Evolutionary conservation across 345 rosid species (phyloP).

Genomic region (Atalantia buxifolia): DNA sequence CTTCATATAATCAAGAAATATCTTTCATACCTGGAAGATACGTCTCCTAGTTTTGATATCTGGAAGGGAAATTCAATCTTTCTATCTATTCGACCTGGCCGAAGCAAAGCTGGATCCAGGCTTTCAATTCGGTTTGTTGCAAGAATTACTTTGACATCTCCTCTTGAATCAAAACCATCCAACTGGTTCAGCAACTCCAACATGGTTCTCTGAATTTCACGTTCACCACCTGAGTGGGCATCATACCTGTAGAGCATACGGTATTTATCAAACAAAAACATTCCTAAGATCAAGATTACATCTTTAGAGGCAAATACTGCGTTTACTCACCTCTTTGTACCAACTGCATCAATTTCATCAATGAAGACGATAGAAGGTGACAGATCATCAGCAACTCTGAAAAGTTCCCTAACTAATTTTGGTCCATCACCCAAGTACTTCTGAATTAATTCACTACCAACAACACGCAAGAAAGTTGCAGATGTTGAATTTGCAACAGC

Average conservation of each 20-base stretch:
- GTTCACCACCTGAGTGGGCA: conserved; percentile 96
- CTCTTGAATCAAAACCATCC: conserved; percentile 97
- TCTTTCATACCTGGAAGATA: conserved; percentile 71
- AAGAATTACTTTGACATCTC: conserved; percentile 94
- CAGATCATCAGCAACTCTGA: conserved; percentile 92
- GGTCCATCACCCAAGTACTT: conserved; percentile 98
- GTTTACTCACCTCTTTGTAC: conserved; percentile 76
- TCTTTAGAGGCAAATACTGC: background rate
- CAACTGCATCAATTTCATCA: conserved; percentile 97
- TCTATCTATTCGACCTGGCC: conserved; percentile 94
- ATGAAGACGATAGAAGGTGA: conserved; percentile 96
- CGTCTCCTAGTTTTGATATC: conserved; percentile 98
- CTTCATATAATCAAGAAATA: background rate
- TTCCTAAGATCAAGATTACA: background rate
- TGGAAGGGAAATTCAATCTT: conserved; percentile 99
- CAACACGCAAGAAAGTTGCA: conserved; percentile 94
- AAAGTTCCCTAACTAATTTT: conserved; percentile 91
- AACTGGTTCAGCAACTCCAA: conserved; percentile 90
- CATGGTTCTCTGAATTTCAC: conserved; percentile 99
- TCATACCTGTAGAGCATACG: conserved; percentile 53
- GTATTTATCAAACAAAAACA: background rate
- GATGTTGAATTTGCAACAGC: conserved; percentile 98
- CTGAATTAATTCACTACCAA: conserved; percentile 96
- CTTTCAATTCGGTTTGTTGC: conserved; percentile 95
- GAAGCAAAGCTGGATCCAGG: conserved; percentile 96